Evolutionary conservation across 164 flowering plant species (phyloP), one percentile per base, ranked within the genome.

Genomic region (Buxus sempervirens): DNA sequence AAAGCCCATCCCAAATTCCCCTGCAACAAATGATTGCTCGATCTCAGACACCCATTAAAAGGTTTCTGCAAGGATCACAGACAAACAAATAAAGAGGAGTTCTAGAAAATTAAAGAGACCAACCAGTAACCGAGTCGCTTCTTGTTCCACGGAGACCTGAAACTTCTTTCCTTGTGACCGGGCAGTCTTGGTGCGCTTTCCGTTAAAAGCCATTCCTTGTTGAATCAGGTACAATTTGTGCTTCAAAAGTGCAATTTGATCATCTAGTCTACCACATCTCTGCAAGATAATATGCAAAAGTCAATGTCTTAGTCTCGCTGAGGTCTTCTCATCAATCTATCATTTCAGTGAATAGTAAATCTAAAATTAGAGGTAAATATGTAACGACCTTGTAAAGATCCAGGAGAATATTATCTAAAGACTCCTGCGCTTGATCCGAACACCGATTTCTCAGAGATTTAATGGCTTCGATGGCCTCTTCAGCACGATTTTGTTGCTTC

Each of bases 1-100:
- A 90, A 55, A 41, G 98, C 99, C 99, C 99, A 96, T 55, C 99
- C 99, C 77, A 96, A 82, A 66, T 96, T 96, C 22, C 99, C 99
- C 99, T 95, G 77, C 70, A 82, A 73, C 32, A 53, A 21, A 41
- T 7, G 42, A 21, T 26, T 16, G 20, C 36, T 5, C 42, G 18
- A 36, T 20, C n/a, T 28, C 21, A 23, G 16, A 53, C 21, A 19
- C 15, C 22, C n/a, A 32, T 28, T 58, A 18, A 65, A 4, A 6
- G 19, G 26, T 21, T 38, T 18, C 24, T 16, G 5, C n/a, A n/a
- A n/a, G n/a, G n/a, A n/a, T n/a, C n/a, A n/a, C n/a, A n/a, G n/a
- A n/a, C n/a, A n/a, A n/a, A n/a, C n/a, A n/a, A n/a, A 38, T 13
- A 26, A n/a, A 22, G n/a, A 53, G 5, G 55, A 19, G 27, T 27